A percentile compares a stretch with the other conserved stretches of the same genome.
Evolutionary conservation across 2,329 filamentous ascomycete species (phyloP).

Genomic region (Lecanicillium sp.): DNA sequence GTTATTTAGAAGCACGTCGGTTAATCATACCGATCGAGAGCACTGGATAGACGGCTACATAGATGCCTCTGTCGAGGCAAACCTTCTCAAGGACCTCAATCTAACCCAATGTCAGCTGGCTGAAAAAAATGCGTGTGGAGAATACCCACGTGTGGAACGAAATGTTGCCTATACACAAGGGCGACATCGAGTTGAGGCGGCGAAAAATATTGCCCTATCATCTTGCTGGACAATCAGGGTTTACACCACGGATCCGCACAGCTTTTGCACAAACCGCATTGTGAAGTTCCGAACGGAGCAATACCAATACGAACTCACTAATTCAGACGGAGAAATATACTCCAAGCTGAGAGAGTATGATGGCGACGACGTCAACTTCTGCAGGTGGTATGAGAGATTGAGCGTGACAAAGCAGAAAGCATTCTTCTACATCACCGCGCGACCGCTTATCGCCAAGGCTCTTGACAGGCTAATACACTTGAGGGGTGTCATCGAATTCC

Average conservation of each 20-base stretch:
- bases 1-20: neutral
- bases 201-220: neutral
- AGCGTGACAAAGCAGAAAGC: neutral
- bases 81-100: neutral
- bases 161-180: neutral
- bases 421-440: neutral
- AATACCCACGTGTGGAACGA: neutral
- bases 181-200: neutral
- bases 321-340: neutral
- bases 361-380: neutral
- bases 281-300: neutral
- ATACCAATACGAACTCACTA: neutral
- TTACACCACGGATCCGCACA: too few species aligned
- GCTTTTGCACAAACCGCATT: too few species aligned
- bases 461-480: constrained; percentile 3
- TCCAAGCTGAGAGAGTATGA: neutral
- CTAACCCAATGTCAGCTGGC: neutral
- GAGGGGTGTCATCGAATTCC: constrained; percentile 5
- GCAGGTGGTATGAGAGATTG: neutral
- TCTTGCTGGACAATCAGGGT: neutral
- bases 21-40: neutral
- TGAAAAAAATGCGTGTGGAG: neutral
- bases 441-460: too few species aligned
- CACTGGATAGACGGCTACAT: neutral
- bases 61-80: neutral